phyloP scores from a whole-genome alignment of 441 rosid species.

The Isatis lusitanica region DNA sequence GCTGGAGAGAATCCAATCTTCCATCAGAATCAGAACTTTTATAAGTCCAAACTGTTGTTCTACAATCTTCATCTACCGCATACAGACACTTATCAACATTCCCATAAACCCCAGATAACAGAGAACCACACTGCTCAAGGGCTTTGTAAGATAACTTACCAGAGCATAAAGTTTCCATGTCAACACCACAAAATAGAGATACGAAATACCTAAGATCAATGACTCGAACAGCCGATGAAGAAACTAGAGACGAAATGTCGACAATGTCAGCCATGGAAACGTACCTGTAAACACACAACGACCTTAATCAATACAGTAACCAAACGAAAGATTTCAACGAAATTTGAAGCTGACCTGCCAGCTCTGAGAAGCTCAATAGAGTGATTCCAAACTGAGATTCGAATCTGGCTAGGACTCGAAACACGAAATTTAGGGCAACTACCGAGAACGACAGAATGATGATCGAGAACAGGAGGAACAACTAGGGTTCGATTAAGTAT shows the following conservation, averaged over 20 bases:
- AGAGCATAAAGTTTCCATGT: constrained; percentile 47
- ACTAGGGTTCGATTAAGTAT: constrained; percentile 78
- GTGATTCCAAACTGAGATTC: constrained; percentile 68
- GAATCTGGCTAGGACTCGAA: constrained; percentile 46
- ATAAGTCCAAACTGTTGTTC: constrained; percentile 82
- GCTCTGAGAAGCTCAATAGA: constrained; percentile 54
- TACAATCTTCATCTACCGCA: constrained; percentile 78
- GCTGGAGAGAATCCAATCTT: constrained; percentile 67
- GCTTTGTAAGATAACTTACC: constrained; percentile 42
- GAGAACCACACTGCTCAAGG: constrained; percentile 57
- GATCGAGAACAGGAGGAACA: constrained; percentile 84
- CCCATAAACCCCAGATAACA: constrained; percentile 63
- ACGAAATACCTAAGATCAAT: constrained; percentile 79
- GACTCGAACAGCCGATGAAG: constrained; percentile 53
- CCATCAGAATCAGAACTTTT: constrained; percentile 55
- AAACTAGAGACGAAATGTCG: constrained; percentile 61
- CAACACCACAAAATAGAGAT: constrained; percentile 61
- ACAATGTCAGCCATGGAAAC: constrained; percentile 74
- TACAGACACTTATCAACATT: constrained; percentile 60
- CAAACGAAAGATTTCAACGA: neutral
- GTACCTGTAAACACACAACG: constrained; percentile 50
- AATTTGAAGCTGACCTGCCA: constrained; percentile 46
- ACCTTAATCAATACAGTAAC: neutral
- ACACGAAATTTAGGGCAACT: constrained; percentile 96
- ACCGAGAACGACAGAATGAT: constrained; percentile 87